Percentiles rank a stretch among this genome's conserved stretches.
These are phyloP conservation scores for Aspergillus wentii DNA, from an alignment of 495 filamentous ascomycete species.

Conservation along the genomic window DNA sequence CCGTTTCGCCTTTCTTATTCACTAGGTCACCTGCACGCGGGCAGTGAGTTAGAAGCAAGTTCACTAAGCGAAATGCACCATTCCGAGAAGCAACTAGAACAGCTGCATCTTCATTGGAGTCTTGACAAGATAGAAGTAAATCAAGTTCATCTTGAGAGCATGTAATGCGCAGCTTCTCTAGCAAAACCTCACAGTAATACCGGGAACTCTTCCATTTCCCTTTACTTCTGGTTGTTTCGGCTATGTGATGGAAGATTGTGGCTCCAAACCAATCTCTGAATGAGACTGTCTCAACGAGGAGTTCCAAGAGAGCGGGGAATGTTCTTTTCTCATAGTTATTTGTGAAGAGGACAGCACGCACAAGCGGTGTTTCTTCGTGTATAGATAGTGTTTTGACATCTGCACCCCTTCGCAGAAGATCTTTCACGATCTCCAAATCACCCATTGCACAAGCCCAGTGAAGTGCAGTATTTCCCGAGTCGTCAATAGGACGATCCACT, in stretches of 20 bases:
- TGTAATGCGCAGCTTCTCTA: constrained; percentile 73
- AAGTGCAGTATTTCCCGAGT: constrained; percentile 80
- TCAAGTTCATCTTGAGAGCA: constrained; percentile 64
- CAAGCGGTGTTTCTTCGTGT: constrained; percentile 88
- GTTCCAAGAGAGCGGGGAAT: constrained; percentile 73
- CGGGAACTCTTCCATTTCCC: constrained; percentile 77
- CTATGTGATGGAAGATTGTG: constrained; percentile 90
- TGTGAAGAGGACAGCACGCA: constrained; percentile 91
- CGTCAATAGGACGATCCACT: constrained; percentile 83
- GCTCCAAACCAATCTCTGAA: constrained; percentile 69
- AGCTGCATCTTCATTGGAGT: constrained; percentile 82
- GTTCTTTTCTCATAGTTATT: constrained; percentile 91
- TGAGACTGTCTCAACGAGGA: constrained; percentile 71
- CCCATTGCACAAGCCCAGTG: constrained; percentile 99
- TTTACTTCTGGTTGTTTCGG: constrained; percentile 71
- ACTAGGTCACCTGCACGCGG: constrained; percentile 70
- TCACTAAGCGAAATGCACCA: constrained; percentile 40
- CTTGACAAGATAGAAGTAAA: constrained; percentile 64
- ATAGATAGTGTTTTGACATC: constrained; percentile 58
- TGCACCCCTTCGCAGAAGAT: constrained; percentile 73
- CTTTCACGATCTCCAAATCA: constrained; percentile 82
- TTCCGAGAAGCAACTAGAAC: constrained; percentile 80
- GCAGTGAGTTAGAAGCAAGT: constrained; percentile 49
- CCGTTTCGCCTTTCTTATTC: constrained; percentile 74
- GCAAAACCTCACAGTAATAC: constrained; percentile 88